Evolutionary conservation across 768 basidiomycete species (phyloP).

Genomic region (Boletus subparvulus): DNA sequence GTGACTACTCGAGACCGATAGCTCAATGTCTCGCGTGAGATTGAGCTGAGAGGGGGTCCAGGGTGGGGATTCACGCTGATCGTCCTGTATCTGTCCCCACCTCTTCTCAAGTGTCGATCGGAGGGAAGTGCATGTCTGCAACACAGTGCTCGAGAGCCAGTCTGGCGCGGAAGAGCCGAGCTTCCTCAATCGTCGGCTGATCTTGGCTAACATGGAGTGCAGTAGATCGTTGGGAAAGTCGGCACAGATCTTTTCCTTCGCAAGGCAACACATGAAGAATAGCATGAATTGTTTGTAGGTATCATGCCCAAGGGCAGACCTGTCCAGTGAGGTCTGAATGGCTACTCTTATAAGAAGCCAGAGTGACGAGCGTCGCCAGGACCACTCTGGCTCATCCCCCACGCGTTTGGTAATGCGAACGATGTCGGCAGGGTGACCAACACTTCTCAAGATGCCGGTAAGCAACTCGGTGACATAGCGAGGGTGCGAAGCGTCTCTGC

Average conservation of each 20-base stretch:
- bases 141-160: conserved; percentile 12
- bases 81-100: conserved; percentile 36
- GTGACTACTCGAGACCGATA: conserved; percentile 34
- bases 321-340: conserved; percentile 38
- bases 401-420: conserved; percentile 42
- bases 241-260: neutral
- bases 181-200: conserved; percentile 39
- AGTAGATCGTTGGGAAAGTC: conserved; percentile 35
- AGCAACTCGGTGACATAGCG: conserved; percentile 51
- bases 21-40: conserved; percentile 29
- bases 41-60: conserved; percentile 35
- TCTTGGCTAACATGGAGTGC: conserved; percentile 37
- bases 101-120: conserved; percentile 28
- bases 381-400: conserved; percentile 37
- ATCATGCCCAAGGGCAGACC: conserved; percentile 6
- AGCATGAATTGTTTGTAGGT: conserved; percentile 37
- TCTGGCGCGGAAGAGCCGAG: conserved; percentile 23
- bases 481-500: conserved; percentile 44
- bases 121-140: conserved; percentile 15
- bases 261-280: conserved; percentile 27
- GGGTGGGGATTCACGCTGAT: conserved; percentile 24
- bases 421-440: conserved; percentile 32
- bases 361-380: conserved; percentile 52
- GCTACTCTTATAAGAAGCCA: conserved; percentile 52
- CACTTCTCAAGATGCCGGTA: conserved; percentile 44